A percentile compares a stretch with the other conserved stretches of the same genome.
These are phyloP conservation scores for Diaporthe amygdali DNA, from an alignment of 2,329 filamentous ascomycete genomes.

Conservation along the genomic window DNA sequence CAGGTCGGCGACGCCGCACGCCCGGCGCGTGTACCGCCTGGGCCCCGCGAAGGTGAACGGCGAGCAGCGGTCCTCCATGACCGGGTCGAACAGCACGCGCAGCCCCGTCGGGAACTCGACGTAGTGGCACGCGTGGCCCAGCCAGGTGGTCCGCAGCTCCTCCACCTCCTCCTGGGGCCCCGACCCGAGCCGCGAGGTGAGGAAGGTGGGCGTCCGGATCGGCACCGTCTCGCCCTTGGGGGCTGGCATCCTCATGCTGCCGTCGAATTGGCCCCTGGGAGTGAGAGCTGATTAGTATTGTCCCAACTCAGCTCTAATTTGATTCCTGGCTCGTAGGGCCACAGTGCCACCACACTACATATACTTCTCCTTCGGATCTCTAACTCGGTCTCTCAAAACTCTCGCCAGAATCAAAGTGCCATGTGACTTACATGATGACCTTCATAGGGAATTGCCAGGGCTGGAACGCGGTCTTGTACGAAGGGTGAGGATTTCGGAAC, in stretches of 20 bases:
- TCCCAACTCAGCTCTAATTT: neutral
- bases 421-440: constrained; percentile 44
- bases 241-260: constrained; percentile 56
- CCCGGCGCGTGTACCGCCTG: constrained; percentile 77
- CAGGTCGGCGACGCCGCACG: constrained; percentile 79
- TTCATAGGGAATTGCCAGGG: constrained; percentile 33
- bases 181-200: constrained; percentile 55
- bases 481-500: constrained; percentile 60
- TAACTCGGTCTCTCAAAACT: neutral
- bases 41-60: constrained; percentile 75
- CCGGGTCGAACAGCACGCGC: constrained; percentile 90
- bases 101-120: constrained; percentile 88
- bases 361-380: neutral
- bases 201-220: constrained; percentile 71
- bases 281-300: neutral
- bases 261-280: constrained; percentile 31
- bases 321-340: neutral
- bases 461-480: constrained; percentile 36
- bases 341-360: neutral
- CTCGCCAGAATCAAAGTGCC: neutral
- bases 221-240: constrained; percentile 69
- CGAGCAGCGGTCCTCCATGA: constrained; percentile 87
- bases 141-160: constrained; percentile 85
- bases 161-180: constrained; percentile 15
- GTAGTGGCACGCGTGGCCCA: constrained; percentile 93